Evolutionary conservation across 495 filamentous ascomycete species (phyloP), one percentile per base, ranked within the genome.

Genomic region (Stereocaulon alpinum): DNA sequence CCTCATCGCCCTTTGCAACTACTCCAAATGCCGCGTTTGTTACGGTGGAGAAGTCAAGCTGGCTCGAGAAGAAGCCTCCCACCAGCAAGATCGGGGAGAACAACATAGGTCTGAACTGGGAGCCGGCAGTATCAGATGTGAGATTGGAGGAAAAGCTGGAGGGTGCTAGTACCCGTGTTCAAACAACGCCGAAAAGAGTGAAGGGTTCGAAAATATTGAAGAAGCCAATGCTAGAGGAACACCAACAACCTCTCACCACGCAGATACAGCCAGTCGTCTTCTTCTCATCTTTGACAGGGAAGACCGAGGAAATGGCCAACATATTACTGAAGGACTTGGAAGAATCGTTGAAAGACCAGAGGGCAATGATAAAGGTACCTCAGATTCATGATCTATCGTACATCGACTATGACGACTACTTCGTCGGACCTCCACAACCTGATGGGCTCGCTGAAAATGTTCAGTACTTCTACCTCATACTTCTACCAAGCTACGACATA

Each of bases 401-500:
- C 58, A 80, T 89, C 49, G 92, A 96, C 67, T 88, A 90, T 64
- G 92, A 97, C 61, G 89, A 96, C 60, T 95, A 82, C 70, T 96
- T 96, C 68, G 80, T 91, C 55, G 78, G 77, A 0, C 70, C 72
- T 56, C 81, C 70, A 34, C 74, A 71, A 49, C 78, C 77, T 4
- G 74, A 80, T 20, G 85, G 81, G 56, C 71, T 68, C 40, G 68
- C 69, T 1, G 68, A 77, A 42, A 72, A 74, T 4, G 63, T 77
- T 2, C 79, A 84, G 65, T 83, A 86, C 66, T 83, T 96, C 55
- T 97, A 96, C 68, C 77, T 95, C 37, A 68, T 96, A 29, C 68
- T 96, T 50, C 66, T 95, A 14, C 93, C 92, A 3, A 86, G 84
- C 40, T 97, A 95, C 72, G 91, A 96, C 67, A 95, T 95, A 61